A percentile compares a stretch with the other conserved stretches of the same genome.
Evolutionary conservation across 1,284 basidiomycete genomes (phyloP).

Genomic region (Irpex sp.): DNA sequence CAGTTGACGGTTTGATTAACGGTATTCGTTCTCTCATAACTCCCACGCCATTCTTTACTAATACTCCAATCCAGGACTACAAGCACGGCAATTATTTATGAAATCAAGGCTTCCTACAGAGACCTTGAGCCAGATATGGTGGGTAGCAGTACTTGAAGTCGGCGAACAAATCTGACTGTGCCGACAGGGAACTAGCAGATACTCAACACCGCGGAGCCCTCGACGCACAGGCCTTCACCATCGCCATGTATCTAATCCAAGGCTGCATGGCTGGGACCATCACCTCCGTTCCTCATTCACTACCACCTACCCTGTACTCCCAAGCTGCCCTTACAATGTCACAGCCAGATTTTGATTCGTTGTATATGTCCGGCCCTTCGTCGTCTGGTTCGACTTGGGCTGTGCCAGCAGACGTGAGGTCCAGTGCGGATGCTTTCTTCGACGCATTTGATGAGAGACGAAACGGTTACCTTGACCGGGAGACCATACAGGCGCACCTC

Average conservation of each 20-base stretch:
- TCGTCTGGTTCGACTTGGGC: slow-evolving; percentile 14
- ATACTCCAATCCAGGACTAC: slow-evolving; percentile 53
- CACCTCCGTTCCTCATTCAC: slow-evolving; percentile 66
- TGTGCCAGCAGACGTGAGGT: slow-evolving; percentile 15
- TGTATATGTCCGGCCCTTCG: neutral
- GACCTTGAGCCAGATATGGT: slow-evolving; percentile 93
- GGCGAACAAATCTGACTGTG: neutral
- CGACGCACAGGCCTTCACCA: slow-evolving; percentile 88
- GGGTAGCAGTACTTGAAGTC: slow-evolving; percentile 19
- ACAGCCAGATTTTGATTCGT: neutral
- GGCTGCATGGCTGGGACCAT: slow-evolving; percentile 82
- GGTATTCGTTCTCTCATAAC: slow-evolving; percentile 41
- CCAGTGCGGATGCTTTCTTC: slow-evolving; percentile 24
- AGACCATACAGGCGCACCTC: slow-evolving; percentile 19
- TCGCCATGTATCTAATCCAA: slow-evolving; percentile 97
- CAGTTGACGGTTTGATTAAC: slow-evolving; percentile 71
- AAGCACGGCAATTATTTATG: slow-evolving; percentile 88
- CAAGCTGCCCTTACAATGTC: slow-evolving; percentile 46
- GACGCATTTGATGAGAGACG: slow-evolving; percentile 21
- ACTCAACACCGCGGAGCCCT: slow-evolving; percentile 87
- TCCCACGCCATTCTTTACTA: neutral
- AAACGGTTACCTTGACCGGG: slow-evolving; percentile 19
- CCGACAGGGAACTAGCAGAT: slow-evolving; percentile 86
- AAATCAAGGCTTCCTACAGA: slow-evolving; percentile 89
- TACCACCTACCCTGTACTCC: slow-evolving; percentile 87